phyloP scores from a whole-genome alignment of 2,329 filamentous ascomycete species.

The Thelonectria rubi region DNA sequence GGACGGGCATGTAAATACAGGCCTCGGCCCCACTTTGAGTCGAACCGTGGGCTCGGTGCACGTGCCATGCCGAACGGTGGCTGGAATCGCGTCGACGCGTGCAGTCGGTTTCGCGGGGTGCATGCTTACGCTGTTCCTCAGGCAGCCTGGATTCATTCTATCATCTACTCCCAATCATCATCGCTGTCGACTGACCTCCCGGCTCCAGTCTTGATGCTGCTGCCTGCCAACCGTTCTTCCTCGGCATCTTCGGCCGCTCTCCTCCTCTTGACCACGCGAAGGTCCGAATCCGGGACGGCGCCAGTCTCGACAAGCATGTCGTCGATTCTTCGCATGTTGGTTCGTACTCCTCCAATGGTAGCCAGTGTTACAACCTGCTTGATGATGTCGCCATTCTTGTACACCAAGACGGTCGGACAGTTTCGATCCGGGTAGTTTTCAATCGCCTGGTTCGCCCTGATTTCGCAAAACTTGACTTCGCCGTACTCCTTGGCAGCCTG shows the following conservation, averaged over 20 bases:
- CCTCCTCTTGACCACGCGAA: conserved; percentile 74
- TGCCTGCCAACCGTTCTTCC: conserved; percentile 62
- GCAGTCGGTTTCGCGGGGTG: conserved; percentile 3
- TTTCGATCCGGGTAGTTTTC: conserved; percentile 96
- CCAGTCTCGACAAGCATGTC: conserved; percentile 83
- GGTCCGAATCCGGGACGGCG: conserved; percentile 80
- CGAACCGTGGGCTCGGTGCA: conserved; percentile 28
- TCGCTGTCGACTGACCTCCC: conserved; percentile 59
- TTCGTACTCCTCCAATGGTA: conserved; percentile 77
- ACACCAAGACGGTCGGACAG: conserved; percentile 91
- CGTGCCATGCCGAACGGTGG: conserved; percentile 27
- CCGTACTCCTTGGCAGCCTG: conserved; percentile 86
- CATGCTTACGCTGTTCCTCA: no score
- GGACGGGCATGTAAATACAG: conserved; percentile 36
- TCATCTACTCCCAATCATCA: conserved; percentile 68
- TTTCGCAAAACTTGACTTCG: conserved; percentile 98
- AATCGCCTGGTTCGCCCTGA: conserved; percentile 89
- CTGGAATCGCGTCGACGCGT: no score
- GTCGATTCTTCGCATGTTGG: conserved; percentile 79
- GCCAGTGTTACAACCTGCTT: conserved; percentile 91
- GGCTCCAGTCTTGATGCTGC: conserved; percentile 62
- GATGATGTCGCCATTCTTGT: conserved; percentile 90
- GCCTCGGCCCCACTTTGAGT: conserved; percentile 35
- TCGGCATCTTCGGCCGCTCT: conserved; percentile 68
- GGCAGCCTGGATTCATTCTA: no score